Percentiles rank a stretch among this genome's conserved stretches.
These are phyloP conservation scores for Hanseniaspora hatyaiensis DNA, from an alignment of 805 yeast genomes.

Conservation along the genomic window DNA sequence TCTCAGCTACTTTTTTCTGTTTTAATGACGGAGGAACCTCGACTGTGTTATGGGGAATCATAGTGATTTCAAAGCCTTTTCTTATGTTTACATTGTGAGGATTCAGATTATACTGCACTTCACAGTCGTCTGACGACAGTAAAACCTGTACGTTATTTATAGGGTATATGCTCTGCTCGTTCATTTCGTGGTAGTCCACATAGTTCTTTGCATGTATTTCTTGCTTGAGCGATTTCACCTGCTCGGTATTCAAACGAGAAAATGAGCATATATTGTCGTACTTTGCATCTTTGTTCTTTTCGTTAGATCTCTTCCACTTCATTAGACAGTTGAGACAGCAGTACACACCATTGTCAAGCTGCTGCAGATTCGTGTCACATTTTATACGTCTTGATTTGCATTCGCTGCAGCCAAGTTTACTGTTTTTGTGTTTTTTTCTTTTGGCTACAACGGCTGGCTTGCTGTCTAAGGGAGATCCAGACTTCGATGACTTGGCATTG, in stretches of 20 bases:
- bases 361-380: constrained; percentile 51
- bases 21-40: constrained; percentile 12
- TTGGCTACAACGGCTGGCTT: not conserved
- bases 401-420: constrained; percentile 62
- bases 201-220: not conserved
- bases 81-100: not conserved
- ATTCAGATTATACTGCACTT: not conserved
- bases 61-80: constrained; percentile 12
- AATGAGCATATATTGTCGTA: constrained; percentile 13
- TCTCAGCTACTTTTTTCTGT: constrained; percentile 2
- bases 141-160: not conserved
- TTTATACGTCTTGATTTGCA: constrained; percentile 67
- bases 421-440: constrained; percentile 63
- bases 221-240: constrained; percentile 1
- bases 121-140: not conserved
- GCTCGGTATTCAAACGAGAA: not conserved
- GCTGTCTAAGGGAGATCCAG: not conserved
- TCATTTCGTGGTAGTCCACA: constrained; percentile 2
- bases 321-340: constrained; percentile 11
- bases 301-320: constrained; percentile 5
- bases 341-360: not conserved
- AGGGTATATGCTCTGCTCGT: not conserved
- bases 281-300: not conserved
- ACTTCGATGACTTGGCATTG: not conserved
- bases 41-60: constrained; percentile 16